Evolutionary conservation across 2,329 filamentous ascomycete genomes (phyloP), one percentile per base, ranked within the genome.

Genomic region (Helotiales sp.): DNA sequence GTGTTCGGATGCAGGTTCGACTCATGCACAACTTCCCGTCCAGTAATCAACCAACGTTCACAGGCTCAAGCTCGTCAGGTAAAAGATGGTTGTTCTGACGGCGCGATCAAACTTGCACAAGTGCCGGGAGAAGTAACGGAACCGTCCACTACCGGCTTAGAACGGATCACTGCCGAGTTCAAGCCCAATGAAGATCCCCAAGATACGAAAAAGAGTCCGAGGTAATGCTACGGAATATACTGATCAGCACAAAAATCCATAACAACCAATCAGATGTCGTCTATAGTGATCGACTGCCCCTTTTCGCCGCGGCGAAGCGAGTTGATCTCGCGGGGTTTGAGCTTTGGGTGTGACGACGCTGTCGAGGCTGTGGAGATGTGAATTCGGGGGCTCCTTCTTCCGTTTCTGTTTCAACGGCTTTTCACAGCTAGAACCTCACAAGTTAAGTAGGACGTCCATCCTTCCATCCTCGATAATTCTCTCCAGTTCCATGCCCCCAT

Each of bases 1-100:
- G 36, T 40, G 36, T 40, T 40, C 36, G 36, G 19, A 40, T 40
- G 17, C 36, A 40, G 79, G 86, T 33, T 31, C 53, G 27, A 50
- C 47, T 24, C 47, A 19, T 40, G 15, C 9, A 40, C 29, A 2
- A 27, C 22, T 31, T 50, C 47, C 34, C n/a, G n/a, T n/a, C n/a
- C n/a, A n/a, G n/a, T n/a, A n/a, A n/a, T n/a, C n/a, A n/a, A n/a
- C n/a, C n/a, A n/a, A n/a, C n/a, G n/a, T n/a, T n/a, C n/a, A n/a
- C n/a, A n/a, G n/a, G n/a, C n/a, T n/a, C n/a, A n/a, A n/a, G n/a
- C 36, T 22, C 36, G 17, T n/a, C 36, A 40, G 10, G 8, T 22
- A n/a, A 40, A 40, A 40, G 6, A 40, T 40, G 13, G 3, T 22
- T 19, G n/a, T 19, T 40, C 36, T 40, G 36, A 40, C 24, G 36